Percentiles rank a stretch among this genome's conserved stretches.
These are phyloP conservation scores for Verbena officinalis DNA, from an alignment of 257 asterid genomes.

Conservation along the genomic window DNA sequence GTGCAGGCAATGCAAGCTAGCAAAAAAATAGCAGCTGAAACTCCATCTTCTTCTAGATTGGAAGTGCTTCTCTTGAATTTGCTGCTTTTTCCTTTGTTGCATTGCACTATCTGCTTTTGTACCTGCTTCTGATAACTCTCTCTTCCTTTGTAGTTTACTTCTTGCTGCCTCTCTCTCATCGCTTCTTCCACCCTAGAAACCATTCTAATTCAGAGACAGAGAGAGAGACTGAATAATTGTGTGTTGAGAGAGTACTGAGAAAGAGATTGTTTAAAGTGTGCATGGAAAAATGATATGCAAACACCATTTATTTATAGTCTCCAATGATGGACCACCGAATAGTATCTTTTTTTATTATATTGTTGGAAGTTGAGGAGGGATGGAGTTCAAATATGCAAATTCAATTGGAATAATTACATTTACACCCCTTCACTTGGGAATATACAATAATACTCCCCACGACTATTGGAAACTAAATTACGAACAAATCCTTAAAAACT, in stretches of 20 bases:
- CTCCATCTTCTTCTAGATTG: constrained; percentile 69
- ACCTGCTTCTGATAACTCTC: constrained; percentile 34
- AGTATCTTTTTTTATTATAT: neutral
- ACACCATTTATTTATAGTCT: constrained; percentile 42
- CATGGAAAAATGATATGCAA: constrained; percentile 17
- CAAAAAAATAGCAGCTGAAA: constrained; percentile 69
- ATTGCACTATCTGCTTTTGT: constrained; percentile 43
- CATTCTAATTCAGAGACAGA: constrained; percentile 32
- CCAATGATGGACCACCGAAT: neutral
- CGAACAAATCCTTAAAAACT: too few relatives aligned
- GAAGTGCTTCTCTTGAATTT: constrained; percentile 77
- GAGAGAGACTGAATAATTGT: constrained; percentile 23
- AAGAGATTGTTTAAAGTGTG: constrained; percentile 6
- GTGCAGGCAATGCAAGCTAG: constrained; percentile 77
- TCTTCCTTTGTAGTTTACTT: neutral
- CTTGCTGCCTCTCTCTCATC: constrained; percentile 37
- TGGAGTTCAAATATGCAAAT: neutral
- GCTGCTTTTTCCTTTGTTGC: constrained; percentile 59
- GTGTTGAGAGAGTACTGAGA: constrained; percentile 9
- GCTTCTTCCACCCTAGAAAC: constrained; percentile 54
- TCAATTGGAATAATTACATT: too few relatives aligned
- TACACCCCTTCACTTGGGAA: too few relatives aligned
- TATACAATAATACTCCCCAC: too few relatives aligned
- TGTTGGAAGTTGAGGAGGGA: neutral
- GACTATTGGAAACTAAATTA: too few relatives aligned